Evolutionary conservation across 257 asterid species (phyloP).

Genomic region (Solanum chmielewskii): DNA sequence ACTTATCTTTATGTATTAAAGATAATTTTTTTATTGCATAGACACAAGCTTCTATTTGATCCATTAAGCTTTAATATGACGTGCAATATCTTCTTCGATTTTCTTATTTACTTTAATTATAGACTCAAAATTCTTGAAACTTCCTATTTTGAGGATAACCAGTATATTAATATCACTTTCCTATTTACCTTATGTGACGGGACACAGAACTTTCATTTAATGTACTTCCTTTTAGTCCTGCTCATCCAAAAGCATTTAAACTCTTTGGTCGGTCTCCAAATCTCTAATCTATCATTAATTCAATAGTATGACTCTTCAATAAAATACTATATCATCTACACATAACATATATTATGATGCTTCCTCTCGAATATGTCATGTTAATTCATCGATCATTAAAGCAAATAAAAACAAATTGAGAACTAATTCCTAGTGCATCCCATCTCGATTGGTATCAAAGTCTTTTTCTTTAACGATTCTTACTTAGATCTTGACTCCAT

Average conservation of each 20-base stretch:
- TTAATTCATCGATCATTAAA: neutral
- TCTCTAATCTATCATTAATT: neutral
- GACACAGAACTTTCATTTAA: neutral
- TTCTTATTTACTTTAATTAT: neutral
- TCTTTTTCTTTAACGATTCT: too few species aligned
- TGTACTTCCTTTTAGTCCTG: neutral
- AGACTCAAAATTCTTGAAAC: neutral
- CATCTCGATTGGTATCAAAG: neutral
- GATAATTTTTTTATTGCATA: neutral
- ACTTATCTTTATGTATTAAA: neutral
- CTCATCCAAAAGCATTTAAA: neutral
- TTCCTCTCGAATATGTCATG: neutral
- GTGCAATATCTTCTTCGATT: rapidly evolving
- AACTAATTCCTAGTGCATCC: neutral
- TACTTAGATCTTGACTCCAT: too few species aligned
- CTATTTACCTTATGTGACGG: neutral
- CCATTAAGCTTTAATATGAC: neutral
- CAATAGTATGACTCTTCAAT: neutral
- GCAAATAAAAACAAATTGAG: neutral
- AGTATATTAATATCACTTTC: neutral
- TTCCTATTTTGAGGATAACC: neutral
- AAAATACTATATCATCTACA: neutral
- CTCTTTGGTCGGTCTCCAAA: neutral
- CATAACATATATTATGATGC: neutral
- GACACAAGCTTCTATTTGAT: neutral